Evolutionary conservation across 1,284 basidiomycete species (phyloP), one percentile per base, ranked within the genome.

Genomic region (Sporisorium graminicola): DNA sequence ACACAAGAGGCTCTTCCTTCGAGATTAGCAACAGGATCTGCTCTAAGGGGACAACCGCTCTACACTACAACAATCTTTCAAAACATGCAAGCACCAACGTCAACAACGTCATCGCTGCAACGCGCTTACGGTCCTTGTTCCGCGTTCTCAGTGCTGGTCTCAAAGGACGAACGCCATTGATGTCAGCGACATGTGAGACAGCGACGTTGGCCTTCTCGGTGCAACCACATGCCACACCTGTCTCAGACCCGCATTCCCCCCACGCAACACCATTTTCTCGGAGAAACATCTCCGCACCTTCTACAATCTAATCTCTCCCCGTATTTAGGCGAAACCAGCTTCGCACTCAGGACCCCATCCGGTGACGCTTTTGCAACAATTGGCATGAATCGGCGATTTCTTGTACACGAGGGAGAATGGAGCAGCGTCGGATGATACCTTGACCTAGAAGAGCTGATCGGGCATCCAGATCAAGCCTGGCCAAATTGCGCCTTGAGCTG

Each of bases 401-500:
- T 42, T 29, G 18, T 43, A 40, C 40, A 43, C 20, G 31, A 35
- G n/a, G n/a, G 50, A n/a, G 35, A 12, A 33, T 22, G 1, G 40
- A 43, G 40, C 40, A 43, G 8, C 8, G 1, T 20, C 20, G 8
- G 20, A 9, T 8, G 16, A 14, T 13, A 3, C 24, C 9, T 7
- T 26, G n/a, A n/a, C n/a, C n/a, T 29, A 3, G 14, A 2, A 14
- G 46, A 5, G 37, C 37, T 40, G 35, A 37, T 37, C 35, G 6
- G 26, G n/a, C n/a, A n/a, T 29, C 27, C 18, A 49, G 16, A 29
- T 58, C 61, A 77, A 46, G 70, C 70, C 31, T 83, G 82, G 4
- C 82, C 82, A 40, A 83, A 80, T 52, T 83, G 82, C 18, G 81
- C 83, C 58, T 83, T 83, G 65, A 85, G 79, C 62, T 92, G 90